Percentiles rank a stretch among this genome's conserved stretches.
Evolutionary conservation across 2,329 filamentous ascomycete genomes (phyloP).

Genomic region (Fusarium sp.): DNA sequence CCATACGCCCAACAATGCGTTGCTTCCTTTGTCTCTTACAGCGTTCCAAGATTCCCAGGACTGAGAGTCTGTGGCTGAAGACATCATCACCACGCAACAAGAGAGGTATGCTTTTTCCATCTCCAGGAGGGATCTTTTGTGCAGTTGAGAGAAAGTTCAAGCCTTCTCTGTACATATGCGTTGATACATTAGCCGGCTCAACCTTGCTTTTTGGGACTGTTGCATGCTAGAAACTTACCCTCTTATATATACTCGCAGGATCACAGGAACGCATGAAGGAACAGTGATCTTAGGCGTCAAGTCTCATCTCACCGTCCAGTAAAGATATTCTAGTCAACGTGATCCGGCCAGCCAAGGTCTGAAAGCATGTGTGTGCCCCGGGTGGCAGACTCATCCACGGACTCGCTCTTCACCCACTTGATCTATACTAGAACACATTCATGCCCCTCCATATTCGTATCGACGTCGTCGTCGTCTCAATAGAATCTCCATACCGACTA

Average conservation of each 20-base stretch:
- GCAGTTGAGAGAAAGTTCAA: background rate
- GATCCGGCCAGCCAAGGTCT: background rate
- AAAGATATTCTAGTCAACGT: background rate
- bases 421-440: background rate
- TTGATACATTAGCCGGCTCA: background rate
- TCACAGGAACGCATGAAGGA: background rate
- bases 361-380: background rate
- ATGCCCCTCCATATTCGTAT: background rate
- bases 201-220: background rate
- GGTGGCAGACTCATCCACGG: background rate
- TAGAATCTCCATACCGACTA: background rate
- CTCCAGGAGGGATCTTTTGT: background rate
- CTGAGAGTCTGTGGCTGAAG: background rate
- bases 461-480: background rate
- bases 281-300: no score
- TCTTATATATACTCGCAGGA: background rate
- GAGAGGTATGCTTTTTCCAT: background rate
- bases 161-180: background rate
- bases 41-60: accelerated
- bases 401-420: background rate
- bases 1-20: background rate
- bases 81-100: background rate
- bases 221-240: background rate
- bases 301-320: background rate
- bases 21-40: background rate